These are phyloP conservation scores for Cerioporus squamosus DNA, from an alignment of 1,284 basidiomycete genomes.

Conservation along the genomic window DNA sequence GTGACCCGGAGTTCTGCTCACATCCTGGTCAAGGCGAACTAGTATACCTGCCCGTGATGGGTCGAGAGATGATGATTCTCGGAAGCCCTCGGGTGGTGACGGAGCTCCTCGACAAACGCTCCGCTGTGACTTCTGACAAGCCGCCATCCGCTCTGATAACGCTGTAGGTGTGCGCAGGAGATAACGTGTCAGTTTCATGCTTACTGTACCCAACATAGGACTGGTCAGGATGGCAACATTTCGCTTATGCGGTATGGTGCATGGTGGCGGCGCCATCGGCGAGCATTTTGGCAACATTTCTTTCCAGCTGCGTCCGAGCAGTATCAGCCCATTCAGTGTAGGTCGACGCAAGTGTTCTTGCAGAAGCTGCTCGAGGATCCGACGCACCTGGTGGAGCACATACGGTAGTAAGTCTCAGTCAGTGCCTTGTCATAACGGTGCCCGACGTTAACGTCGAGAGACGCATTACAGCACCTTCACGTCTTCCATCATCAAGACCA, in stretches of 20 bases:
- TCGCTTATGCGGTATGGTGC: conserved; percentile 16
- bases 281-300: conserved; percentile 17
- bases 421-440: background rate
- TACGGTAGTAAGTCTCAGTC: background rate
- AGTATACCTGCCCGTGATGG: background rate
- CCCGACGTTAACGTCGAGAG: too few species aligned
- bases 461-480: conserved; percentile 12
- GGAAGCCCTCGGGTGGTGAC: background rate
- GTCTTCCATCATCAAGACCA: conserved; percentile 21
- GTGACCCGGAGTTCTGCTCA: too few species aligned
- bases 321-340: background rate
- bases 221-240: conserved; percentile 21
- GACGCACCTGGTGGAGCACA: background rate
- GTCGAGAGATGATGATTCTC: conserved; percentile 1
- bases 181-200: too few species aligned
- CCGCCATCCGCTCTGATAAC: background rate
- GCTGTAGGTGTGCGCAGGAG: too few species aligned
- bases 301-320: background rate
- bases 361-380: background rate
- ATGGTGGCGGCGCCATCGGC: conserved; percentile 22
- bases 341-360: background rate
- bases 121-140: conserved; percentile 4
- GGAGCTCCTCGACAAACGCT: conserved; percentile 14
- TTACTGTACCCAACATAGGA: conserved; percentile 7
- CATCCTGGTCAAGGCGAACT: conserved; percentile 1